phyloP scores from a whole-genome alignment of 2,329 filamentous ascomycete species.

The Aspergillus bombycis region DNA sequence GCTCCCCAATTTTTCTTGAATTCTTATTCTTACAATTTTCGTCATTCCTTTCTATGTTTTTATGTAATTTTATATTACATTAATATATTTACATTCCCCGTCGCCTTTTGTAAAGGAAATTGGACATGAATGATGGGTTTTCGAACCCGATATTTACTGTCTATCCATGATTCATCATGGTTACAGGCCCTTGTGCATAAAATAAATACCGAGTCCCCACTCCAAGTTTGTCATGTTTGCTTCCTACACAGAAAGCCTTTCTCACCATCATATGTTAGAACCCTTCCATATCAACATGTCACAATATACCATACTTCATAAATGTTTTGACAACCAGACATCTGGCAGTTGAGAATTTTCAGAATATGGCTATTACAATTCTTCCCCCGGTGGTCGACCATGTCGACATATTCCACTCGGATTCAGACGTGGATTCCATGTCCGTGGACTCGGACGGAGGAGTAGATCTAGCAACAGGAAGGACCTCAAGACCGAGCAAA shows the following conservation, averaged over 20 bases:
- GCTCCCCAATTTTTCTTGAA: not conserved
- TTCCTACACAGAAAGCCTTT: constrained; percentile 19
- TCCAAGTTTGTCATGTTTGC: constrained; percentile 27
- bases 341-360: not conserved
- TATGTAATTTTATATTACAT: too few relatives aligned
- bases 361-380: constrained; percentile 62
- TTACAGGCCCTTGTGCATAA: not conserved
- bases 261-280: not conserved
- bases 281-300: not conserved
- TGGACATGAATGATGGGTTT: not conserved
- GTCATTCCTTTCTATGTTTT: not conserved
- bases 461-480: constrained; percentile 33
- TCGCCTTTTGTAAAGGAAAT: too few relatives aligned
- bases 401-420: constrained; percentile 33
- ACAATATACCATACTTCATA: not conserved
- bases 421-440: constrained; percentile 54
- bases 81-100: too few relatives aligned
- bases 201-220: not conserved
- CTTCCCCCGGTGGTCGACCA: constrained; percentile 53
- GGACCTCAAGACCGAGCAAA: constrained; percentile 41
- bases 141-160: not conserved
- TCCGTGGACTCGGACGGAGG: constrained; percentile 52
- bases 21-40: not conserved
- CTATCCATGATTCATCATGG: not conserved
- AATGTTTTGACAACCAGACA: not conserved